phyloP scores from a whole-genome alignment of 805 yeast species.

The Barnettozyma wickerhamii region DNA sequence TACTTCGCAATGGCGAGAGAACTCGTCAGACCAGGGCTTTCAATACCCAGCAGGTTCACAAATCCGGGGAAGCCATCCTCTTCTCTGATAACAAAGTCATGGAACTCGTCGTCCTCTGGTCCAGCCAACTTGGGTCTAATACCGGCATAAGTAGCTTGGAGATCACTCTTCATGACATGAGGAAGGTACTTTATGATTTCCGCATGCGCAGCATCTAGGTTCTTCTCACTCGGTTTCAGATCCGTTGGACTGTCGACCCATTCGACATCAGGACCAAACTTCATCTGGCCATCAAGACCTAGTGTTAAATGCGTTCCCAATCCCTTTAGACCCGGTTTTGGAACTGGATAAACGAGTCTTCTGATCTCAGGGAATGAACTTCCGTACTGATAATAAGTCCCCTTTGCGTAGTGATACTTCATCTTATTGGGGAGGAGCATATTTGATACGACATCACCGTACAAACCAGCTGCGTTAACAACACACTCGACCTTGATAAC shows the following conservation, averaged over 20 bases:
- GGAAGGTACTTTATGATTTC: constrained; percentile 67
- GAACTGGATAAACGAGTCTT: constrained; percentile 74
- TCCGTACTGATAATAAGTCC: constrained; percentile 67
- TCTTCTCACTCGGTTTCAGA: constrained; percentile 43
- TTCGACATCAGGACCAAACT: constrained; percentile 88
- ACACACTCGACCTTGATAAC: constrained; percentile 50
- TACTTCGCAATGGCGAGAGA: constrained; percentile 79
- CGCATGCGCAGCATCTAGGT: constrained; percentile 49
- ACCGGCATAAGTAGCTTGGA: constrained; percentile 72
- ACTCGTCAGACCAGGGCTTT: constrained; percentile 86
- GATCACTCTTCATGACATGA: constrained; percentile 41
- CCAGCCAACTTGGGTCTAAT: constrained; percentile 74
- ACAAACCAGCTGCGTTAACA: constrained; percentile 75
- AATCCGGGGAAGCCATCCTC: constrained; percentile 76
- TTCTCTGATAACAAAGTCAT: constrained; percentile 69
- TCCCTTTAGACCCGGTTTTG: constrained; percentile 65
- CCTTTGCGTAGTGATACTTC: constrained; percentile 71
- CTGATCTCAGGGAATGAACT: constrained; percentile 44
- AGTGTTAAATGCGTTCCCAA: constrained; percentile 86
- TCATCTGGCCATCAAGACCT: constrained; percentile 72
- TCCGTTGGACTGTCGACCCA: constrained; percentile 56
- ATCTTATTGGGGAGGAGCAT: constrained; percentile 65
- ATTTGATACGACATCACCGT: constrained; percentile 70
- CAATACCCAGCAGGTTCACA: constrained; percentile 76
- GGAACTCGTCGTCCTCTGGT: constrained; percentile 42